Evolutionary conservation across 495 filamentous ascomycete genomes (phyloP), one percentile per base, ranked within the genome.

Genomic region (Tetracladium setigerum): DNA sequence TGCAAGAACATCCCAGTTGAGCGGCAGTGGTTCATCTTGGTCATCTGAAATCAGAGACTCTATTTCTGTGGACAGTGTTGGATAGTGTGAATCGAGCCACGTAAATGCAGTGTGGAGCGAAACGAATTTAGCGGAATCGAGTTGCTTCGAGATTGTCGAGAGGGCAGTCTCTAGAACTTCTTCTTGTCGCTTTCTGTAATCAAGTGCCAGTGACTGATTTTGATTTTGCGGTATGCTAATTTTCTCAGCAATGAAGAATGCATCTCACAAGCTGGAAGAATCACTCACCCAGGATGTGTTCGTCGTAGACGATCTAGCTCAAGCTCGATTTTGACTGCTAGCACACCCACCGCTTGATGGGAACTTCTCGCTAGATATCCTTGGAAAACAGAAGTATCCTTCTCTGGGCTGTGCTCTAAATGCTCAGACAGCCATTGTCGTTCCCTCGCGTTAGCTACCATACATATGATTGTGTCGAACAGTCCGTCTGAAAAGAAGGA

Each of bases 401-500:
- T 46, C 35, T 54, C 51, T 6, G 50, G 30, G 37, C 50, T 51
- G 30, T 45, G 41, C 0, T 31, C 41, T 27, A 41, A 33, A 38
- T 43, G 35, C 1, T 24, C 12, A 8, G 30, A 2, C 13, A 58
- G 32, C 32, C 41, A 55, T 11, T 16, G 31, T 6, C 17, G 19
- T 18, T 58, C 56, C 12, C 44, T 32, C 5, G 14, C 12, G 38
- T 49, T 58, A 9, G 52, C 56, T 7, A 52, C 37, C 56, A 55
- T 55, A 31, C 51, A 54, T 16, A 38, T 16, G 15, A 58, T 38
- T 1, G 49, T 46, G 24, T 55, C 56, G 5, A 55, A 17, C n/a
- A 54, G 38, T 8, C 52, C 56, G 30, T 45, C 16, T 1, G 56
- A 49, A 31, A 58, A 50, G 15, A 18, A 14, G 11, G 2, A 54